Evolutionary conservation across 306 rosid genomes (phyloP), one percentile per base, ranked within the genome.

Genomic region (Mimosa bimucronata): DNA sequence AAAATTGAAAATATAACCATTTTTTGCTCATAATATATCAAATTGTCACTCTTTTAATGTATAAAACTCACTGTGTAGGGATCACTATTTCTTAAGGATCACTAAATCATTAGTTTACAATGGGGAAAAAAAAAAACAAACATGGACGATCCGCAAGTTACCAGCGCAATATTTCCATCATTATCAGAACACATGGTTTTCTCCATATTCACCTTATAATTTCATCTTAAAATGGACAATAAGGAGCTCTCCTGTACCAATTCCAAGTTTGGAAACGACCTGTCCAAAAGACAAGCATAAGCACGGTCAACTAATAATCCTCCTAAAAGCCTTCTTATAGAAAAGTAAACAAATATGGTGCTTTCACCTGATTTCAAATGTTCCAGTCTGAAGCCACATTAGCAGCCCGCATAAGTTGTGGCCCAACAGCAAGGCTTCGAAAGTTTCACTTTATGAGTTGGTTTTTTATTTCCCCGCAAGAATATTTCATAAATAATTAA

Each of bases 261-360:
- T 79, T 95, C 93, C 81, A 95, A 89, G 88, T 87, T 92, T 76
- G 97, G 97, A 57, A 91, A 57, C 26, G 99, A 93, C 87, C 99
- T 95, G 89, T 77, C 60, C 76, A 89, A 75, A 71, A 74, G 55
- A 83, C 71, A 84, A 74, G 74, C 19, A 73, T 74, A 61, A 74
- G 52, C 75, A 64, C 50, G 40, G 65, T 38, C 77, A 34, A 69
- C 73, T 73, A 57, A 25, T 46, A 61, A 83, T 38, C 31, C 41
- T 72, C 25, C 13, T 42, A 69, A 42, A 69, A 41, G 11, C 16
- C 21, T 31, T 69, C 55, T 21, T 41, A 7, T 29, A 62, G 26
- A 52, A 52, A 26, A 61, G 2, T 23, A 58, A 61, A 28, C 0
- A 62, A 80, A 19, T 30, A 19, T 9, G 28, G 81, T 6, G 15